Evolutionary conservation across 139 green algal genomes (phyloP).

Genomic region (Chlorella sp.): DNA sequence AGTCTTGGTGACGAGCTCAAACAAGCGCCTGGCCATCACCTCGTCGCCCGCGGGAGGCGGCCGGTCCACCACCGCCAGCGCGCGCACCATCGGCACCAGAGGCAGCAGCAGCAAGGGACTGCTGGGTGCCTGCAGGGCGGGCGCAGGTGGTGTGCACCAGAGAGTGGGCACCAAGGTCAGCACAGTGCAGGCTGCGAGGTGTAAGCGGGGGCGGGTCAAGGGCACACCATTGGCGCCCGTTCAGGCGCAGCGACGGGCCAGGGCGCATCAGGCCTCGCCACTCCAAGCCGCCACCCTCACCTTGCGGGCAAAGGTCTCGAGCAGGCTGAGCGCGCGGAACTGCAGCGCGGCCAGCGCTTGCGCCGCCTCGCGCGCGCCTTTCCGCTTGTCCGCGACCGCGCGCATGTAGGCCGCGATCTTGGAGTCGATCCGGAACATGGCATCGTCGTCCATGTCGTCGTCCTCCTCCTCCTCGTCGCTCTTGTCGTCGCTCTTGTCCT

Average conservation of each 20-base stretch:
- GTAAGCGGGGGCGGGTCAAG: no score
- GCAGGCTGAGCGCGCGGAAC: conserved; percentile 53
- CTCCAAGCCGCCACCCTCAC: conserved; percentile 11
- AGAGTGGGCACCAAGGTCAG: not conserved
- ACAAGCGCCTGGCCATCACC: conserved; percentile 46
- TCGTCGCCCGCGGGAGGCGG: conserved; percentile 9
- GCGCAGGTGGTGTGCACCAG: not conserved
- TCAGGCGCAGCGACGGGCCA: not conserved
- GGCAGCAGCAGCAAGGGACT: conserved; percentile 42
- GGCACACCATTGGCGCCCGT: not conserved
- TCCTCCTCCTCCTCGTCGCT: conserved; percentile 8
- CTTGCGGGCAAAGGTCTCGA: conserved; percentile 64
- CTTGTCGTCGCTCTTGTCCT: conserved; percentile 9
- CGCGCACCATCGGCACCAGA: conserved; percentile 45
- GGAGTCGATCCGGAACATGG: conserved; percentile 74
- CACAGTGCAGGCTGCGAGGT: no score
- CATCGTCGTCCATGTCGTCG: conserved; percentile 10
- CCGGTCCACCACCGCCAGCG: conserved; percentile 24
- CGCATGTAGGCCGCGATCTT: conserved; percentile 38
- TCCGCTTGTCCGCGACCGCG: conserved; percentile 18
- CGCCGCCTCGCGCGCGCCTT: conserved; percentile 27
- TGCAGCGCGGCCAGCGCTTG: conserved; percentile 55
- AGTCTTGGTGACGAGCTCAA: conserved; percentile 19
- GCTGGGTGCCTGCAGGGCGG: conserved; percentile 28
- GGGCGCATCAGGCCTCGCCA: not conserved